A percentile compares a stretch with the other conserved stretches of the same genome.
Conservation (phyloP, 371 early-diverging fungal species). For the Rozella allomycis region DNA sequence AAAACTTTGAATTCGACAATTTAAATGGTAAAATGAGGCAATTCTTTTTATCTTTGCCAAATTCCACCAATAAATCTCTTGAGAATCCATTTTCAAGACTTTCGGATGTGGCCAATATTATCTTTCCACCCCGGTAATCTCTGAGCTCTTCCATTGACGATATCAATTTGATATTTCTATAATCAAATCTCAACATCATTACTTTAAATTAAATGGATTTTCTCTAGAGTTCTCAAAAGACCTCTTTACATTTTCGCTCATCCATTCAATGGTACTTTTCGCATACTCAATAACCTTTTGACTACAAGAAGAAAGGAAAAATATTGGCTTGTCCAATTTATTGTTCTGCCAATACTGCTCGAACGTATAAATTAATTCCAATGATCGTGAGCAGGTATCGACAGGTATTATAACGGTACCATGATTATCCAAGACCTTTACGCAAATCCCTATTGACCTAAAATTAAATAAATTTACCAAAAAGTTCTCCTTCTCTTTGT, state of each 20-base stretch:
- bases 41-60: constrained; percentile 32
- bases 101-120: constrained; percentile 54
- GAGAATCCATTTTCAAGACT: constrained; percentile 61
- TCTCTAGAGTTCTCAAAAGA: constrained; percentile 46
- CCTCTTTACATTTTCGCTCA: constrained; percentile 55
- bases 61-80: constrained; percentile 46
- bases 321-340: constrained; percentile 39
- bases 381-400: constrained; percentile 63
- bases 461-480: background rate
- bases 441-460: constrained; percentile 27
- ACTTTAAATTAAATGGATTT: constrained; percentile 73
- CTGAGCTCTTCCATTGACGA: constrained; percentile 49
- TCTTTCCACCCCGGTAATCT: constrained; percentile 41
- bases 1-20: no score
- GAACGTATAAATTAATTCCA: constrained; percentile 75
- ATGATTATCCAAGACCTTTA: constrained; percentile 29
- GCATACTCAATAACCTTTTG: constrained; percentile 55
- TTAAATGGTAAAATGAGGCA: constrained; percentile 53
- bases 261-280: constrained; percentile 84
- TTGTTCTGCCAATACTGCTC: constrained; percentile 62
- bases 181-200: constrained; percentile 5
- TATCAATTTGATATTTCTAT: constrained; percentile 26
- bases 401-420: constrained; percentile 77
- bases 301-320: constrained; percentile 50
- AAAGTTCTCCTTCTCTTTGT: constrained; percentile 6